Percentiles rank a stretch among this genome's conserved stretches.
phyloP scores from a whole-genome alignment of 2,329 filamentous ascomycete genomes.

The Aplosporella prunicola region DNA sequence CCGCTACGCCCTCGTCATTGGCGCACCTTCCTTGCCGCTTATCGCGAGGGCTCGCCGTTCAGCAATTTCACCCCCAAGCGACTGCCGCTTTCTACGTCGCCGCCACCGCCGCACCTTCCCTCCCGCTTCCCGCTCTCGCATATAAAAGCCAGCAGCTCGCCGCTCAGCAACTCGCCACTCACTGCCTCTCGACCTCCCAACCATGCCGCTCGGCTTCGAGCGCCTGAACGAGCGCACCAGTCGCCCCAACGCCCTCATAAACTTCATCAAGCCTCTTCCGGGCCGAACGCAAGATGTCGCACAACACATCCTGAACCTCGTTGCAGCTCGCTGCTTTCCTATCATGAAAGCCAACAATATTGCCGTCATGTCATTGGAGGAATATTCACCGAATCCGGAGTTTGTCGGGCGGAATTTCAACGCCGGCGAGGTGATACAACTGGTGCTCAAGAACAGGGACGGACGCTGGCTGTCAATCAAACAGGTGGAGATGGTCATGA shows the following conservation, averaged over 20 bases:
- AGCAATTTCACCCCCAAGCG: too few relatives aligned
- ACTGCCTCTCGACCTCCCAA: constrained; percentile 9
- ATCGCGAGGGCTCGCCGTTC: too few relatives aligned
- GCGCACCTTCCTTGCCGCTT: too few relatives aligned
- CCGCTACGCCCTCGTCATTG: too few relatives aligned
- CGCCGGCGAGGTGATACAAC: constrained; percentile 74
- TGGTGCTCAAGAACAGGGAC: constrained; percentile 63
- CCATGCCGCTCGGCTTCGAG: constrained; percentile 70
- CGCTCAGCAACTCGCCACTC: too few relatives aligned
- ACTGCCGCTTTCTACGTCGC: too few relatives aligned
- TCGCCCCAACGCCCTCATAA: constrained; percentile 67
- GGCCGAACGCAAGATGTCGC: constrained; percentile 38
- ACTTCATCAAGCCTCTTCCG: constrained; percentile 74
- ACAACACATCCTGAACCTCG: constrained; percentile 27
- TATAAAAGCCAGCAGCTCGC: too few relatives aligned
- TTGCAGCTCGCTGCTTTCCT: constrained; percentile 62
- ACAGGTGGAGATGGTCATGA: constrained; percentile 91
- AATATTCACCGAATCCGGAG: constrained; percentile 70
- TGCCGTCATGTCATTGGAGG: constrained; percentile 53
- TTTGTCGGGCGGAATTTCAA: constrained; percentile 90
- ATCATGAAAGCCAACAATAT: constrained; percentile 40
- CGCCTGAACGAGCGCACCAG: constrained; percentile 66
- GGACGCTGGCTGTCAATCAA: constrained; percentile 66
- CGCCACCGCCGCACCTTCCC: too few relatives aligned
- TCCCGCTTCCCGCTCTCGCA: too few relatives aligned